A percentile compares a stretch with the other conserved stretches of the same genome.
Evolutionary conservation across 2,329 filamentous ascomycete genomes (phyloP).

Genomic region (Pseudopyricularia cyperi): DNA sequence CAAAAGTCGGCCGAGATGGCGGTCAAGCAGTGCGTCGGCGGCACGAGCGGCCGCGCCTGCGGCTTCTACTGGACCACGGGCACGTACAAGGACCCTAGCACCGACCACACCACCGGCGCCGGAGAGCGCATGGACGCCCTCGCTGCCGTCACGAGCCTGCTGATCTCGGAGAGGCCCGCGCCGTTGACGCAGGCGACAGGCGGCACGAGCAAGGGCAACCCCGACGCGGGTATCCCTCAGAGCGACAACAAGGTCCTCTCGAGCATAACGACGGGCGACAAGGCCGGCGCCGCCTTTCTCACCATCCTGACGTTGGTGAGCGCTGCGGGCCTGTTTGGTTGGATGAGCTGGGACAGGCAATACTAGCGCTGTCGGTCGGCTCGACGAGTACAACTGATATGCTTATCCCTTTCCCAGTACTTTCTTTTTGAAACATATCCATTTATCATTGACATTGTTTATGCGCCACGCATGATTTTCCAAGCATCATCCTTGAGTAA

Average conservation of each 20-base stretch:
- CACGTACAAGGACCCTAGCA: conserved; percentile 10
- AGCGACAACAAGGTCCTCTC: not conserved
- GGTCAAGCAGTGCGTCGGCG: conserved; percentile 42
- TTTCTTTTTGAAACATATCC: not conserved
- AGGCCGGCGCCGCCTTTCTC: conserved; percentile 26
- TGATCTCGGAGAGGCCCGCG: conserved; percentile 18
- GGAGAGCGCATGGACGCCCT: conserved; percentile 40
- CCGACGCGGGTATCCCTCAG: conserved; percentile 12
- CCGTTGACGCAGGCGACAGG: conserved; percentile 27
- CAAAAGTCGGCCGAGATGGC: conserved; percentile 45
- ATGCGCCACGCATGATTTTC: too few species aligned
- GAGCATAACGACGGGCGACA: conserved; percentile 16
- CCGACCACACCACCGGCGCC: conserved; percentile 28
- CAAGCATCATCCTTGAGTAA: too few species aligned
- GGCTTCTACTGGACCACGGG: conserved; percentile 49
- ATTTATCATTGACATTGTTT: too few species aligned
- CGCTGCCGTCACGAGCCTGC: conserved; percentile 30
- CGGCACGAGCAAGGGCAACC: conserved; percentile 23
- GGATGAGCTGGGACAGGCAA: conserved; percentile 11
- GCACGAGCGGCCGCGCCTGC: conserved; percentile 34
- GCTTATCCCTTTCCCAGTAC: not conserved
- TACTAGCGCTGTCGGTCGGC: not conserved
- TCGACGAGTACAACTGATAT: not conserved
- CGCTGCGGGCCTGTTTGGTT: conserved; percentile 18
- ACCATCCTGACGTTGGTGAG: conserved; percentile 20